phyloP scores from a whole-genome alignment of 1,284 basidiomycete genomes.

The Trichosporon ovoides region DNA sequence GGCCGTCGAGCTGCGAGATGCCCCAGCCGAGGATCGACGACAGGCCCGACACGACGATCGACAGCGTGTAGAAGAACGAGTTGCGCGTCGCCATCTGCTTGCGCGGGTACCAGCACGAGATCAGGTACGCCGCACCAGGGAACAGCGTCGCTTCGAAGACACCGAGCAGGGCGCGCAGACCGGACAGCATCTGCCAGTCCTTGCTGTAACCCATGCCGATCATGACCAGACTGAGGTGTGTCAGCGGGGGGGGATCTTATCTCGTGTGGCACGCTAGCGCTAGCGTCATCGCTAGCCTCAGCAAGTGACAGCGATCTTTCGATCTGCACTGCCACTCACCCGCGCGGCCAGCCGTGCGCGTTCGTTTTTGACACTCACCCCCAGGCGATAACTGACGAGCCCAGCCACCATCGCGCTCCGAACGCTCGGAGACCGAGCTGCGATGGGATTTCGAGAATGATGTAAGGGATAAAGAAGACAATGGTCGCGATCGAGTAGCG shows the following conservation, averaged over 20 bases:
- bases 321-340: slow-evolving; percentile 23
- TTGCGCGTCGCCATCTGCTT: slow-evolving; percentile 44
- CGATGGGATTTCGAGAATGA: neutral
- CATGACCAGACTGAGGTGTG: slow-evolving; percentile 35
- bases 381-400: slow-evolving; percentile 31
- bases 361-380: slow-evolving; percentile 13
- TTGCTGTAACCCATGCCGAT: slow-evolving; percentile 42
- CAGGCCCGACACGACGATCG: slow-evolving; percentile 17
- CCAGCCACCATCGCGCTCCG: slow-evolving; percentile 17
- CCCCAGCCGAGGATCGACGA: slow-evolving; percentile 10
- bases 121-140: slow-evolving; percentile 47
- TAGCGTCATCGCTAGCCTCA: too few species aligned
- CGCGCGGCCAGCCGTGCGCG: neutral
- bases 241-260: slow-evolving; percentile 29
- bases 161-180: slow-evolving; percentile 48
- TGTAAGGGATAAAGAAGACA: slow-evolving; percentile 36
- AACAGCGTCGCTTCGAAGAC: slow-evolving; percentile 44
- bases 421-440: slow-evolving; percentile 26
- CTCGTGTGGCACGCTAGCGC: too few species aligned
- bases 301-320: too few species aligned
- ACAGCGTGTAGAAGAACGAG: slow-evolving; percentile 8
- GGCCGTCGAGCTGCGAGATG: slow-evolving; percentile 12
- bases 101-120: slow-evolving; percentile 50
- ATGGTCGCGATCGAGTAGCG: slow-evolving; percentile 44
- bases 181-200: slow-evolving; percentile 43